Base-by-base conservation (phyloP, 1,284 basidiomycete species). In the Pseudozyma thailandica region DNA sequence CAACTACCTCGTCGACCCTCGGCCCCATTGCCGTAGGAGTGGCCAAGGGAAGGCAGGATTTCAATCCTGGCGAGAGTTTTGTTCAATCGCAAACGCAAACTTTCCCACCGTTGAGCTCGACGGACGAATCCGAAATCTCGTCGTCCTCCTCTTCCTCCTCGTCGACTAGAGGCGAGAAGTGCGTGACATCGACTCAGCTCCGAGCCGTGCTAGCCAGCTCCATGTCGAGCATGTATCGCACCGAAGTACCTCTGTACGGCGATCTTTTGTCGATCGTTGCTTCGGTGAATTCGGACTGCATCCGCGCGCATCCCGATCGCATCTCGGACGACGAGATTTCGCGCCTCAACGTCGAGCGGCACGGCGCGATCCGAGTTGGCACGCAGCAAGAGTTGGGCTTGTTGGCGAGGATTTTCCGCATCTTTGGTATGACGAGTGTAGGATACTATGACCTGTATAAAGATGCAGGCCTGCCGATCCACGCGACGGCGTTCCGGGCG, bases 331-430 rank as follows among this genome's bases (percentile, higher is more conserved):
- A 62, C 6, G 71, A 73, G 18, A 61, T 64, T 25, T 41, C 50
- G 16, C 75, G 85, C 8, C 74, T 85, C 27, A 75, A 74, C 23
- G 80, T 84, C 31, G 85, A 85, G 63, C 73, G 84, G 41, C 85
- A 85, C 61, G 84, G 85, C 9, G 85, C 85, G 0, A 85, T 85
- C 55, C 82, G 85, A 8, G 80, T 85, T 1, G 85, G 85, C 23
- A 85, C 81, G 18, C 65, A 78, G 0, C 50, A 75, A 12, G 85
- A 85, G 68, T 78, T 85, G 1, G 38, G 55, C 15, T 78, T 81
- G 35, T 80, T 85, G n/a, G 61, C 84, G 1, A 74, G 83, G 13
- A 76, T 85, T 18, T 85, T 85, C 52, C 50, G 50, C 1, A 59
- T 77, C 15, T 81, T 85, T 74, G 84, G 83, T 16, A 85, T 85